phyloP scores from a whole-genome alignment of 257 asterid genomes.

The Jaltomata sinuosa region DNA sequence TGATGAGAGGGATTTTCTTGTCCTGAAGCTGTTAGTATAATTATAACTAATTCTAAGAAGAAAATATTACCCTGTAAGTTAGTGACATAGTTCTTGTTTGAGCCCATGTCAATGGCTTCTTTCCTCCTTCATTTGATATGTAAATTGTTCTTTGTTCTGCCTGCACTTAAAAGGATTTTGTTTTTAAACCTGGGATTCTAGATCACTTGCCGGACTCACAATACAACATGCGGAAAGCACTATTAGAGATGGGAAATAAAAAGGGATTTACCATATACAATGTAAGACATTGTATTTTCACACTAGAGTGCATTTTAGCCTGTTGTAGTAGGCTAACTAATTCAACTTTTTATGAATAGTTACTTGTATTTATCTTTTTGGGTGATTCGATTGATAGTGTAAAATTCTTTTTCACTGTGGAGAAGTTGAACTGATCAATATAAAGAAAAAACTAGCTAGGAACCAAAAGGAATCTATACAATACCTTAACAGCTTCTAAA shows the following conservation, averaged over 20 bases:
- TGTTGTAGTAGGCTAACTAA: background rate
- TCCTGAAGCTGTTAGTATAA: background rate
- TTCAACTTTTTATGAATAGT: background rate
- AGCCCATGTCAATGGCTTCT: conserved; percentile 44
- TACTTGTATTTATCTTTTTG: background rate
- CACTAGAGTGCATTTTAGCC: background rate
- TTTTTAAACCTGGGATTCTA: background rate
- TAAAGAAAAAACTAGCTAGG: background rate
- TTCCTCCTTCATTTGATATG: conserved; percentile 39
- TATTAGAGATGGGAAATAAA: background rate
- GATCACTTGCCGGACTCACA: background rate
- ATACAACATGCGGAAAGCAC: background rate
- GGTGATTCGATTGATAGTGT: background rate
- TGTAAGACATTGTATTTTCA: background rate
- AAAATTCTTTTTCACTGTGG: background rate
- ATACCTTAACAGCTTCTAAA: conserved; percentile 60
- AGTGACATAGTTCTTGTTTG: conserved; percentile 78
- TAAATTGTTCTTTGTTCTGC: conserved; percentile 53
- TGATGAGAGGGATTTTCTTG: background rate
- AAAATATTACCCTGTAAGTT: conserved; percentile 50
- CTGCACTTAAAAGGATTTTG: conserved; percentile 17
- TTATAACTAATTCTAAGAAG: background rate
- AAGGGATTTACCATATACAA: background rate
- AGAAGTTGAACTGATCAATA: background rate
- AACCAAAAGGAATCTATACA: background rate